These are phyloP conservation scores for Curvularia sp. DNA, from an alignment of 2,329 filamentous ascomycete genomes.

Conservation along the genomic window DNA sequence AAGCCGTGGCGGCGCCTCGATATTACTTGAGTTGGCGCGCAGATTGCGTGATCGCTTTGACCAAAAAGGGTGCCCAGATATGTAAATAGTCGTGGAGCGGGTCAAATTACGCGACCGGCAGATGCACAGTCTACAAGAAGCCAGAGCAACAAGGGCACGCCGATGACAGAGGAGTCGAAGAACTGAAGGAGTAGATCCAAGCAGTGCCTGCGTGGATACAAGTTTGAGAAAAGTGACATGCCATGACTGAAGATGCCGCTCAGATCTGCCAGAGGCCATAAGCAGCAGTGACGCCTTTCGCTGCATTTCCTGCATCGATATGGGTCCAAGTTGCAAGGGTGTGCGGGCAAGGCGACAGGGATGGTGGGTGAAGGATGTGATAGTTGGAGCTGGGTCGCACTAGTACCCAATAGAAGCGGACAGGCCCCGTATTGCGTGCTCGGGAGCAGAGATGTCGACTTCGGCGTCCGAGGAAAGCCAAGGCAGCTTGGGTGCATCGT, in stretches of 20 bases:
- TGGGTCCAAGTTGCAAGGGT: conserved; percentile 32
- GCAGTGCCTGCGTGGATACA: conserved; percentile 9
- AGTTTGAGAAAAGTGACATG: conserved; percentile 34
- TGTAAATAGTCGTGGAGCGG: conserved; percentile 4
- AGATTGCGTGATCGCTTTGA: conserved; percentile 11
- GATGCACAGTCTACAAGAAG: conserved; percentile 8
- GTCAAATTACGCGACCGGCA: conserved; percentile 5
- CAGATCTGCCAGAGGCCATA: conserved; percentile 9
- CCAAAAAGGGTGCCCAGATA: conserved; percentile 4
- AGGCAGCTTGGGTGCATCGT: conserved; percentile 5
- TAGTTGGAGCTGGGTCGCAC: conserved; percentile 23
- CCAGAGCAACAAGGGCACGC: conserved; percentile 10
- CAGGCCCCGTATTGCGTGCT: conserved; percentile 45
- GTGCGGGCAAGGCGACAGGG: conserved; percentile 37
- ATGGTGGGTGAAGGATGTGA: conserved; percentile 31
- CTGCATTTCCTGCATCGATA: conserved; percentile 26
- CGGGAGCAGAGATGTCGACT: conserved; percentile 41
- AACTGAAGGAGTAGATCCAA: conserved; percentile 12
- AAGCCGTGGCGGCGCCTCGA: neutral
- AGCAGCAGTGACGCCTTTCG: conserved; percentile 22
- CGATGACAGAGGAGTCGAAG: neutral
- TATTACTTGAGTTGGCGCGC: conserved; percentile 4
- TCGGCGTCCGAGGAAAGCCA: conserved; percentile 10
- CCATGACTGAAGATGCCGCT: conserved; percentile 29
- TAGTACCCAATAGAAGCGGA: conserved; percentile 33